phyloP scores from a whole-genome alignment of 192 early-diverging fungal genomes.

The Jimgerdemannia lactiflua region DNA sequence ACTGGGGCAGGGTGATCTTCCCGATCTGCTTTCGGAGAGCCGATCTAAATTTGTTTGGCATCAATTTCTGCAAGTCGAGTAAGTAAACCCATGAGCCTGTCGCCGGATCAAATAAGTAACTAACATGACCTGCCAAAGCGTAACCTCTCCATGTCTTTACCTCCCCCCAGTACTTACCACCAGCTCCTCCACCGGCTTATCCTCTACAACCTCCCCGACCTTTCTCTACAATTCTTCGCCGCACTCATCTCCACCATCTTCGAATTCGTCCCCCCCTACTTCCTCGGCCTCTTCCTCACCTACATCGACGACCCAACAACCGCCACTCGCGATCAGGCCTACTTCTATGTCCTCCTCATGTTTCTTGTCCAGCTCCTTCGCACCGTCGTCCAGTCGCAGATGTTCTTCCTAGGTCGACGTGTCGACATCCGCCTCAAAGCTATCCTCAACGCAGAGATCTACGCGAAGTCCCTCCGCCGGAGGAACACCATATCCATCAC shows the following conservation, averaged over 20 bases:
- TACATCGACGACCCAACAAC: constrained; percentile 32
- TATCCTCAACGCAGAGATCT: constrained; percentile 50
- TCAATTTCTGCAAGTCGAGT: neutral
- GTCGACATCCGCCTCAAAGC: constrained; percentile 48
- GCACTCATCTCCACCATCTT: neutral
- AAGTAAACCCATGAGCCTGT: neutral
- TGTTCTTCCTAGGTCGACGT: constrained; percentile 48
- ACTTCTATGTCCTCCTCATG: constrained; percentile 46
- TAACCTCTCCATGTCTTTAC: neutral
- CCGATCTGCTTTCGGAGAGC: neutral
- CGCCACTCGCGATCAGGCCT: constrained; percentile 34
- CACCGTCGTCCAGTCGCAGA: constrained; percentile 40
- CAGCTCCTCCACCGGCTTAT: neutral
- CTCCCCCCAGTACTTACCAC: neutral
- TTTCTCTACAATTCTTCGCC: neutral
- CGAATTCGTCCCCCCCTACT: constrained; percentile 29
- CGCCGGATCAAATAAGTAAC: neutral
- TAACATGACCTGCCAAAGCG: neutral
- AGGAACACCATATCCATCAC: constrained; percentile 22
- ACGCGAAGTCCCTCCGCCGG: constrained; percentile 43
- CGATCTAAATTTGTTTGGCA: neutral
- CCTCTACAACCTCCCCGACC: neutral
- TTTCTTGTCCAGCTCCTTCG: constrained; percentile 35
- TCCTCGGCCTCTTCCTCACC: constrained; percentile 34
- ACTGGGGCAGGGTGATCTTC: neutral